phyloP scores from a whole-genome alignment of 257 asterid genomes.

The Nicotiana knightiana region DNA sequence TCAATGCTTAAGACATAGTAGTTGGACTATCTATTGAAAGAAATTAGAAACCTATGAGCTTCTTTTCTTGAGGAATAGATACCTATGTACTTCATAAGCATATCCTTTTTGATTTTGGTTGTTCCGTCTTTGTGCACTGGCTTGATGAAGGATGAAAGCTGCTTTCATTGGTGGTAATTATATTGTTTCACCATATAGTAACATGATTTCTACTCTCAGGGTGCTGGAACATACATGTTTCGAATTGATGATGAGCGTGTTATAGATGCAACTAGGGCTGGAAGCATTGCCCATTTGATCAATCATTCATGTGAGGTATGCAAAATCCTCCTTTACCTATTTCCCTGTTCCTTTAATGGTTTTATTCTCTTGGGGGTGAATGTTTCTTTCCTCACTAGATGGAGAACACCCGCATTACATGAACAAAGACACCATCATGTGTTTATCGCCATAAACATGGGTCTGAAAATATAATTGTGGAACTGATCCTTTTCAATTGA shows the following conservation, averaged over 20 bases:
- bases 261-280: slow-evolving; percentile 94
- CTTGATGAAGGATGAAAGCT: not conserved
- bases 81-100: not conserved
- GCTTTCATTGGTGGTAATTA: not conserved
- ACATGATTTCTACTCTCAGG: slow-evolving; percentile 41
- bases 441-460: not conserved
- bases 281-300: slow-evolving; percentile 95
- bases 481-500: not conserved
- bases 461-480: not conserved
- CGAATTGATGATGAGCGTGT: slow-evolving; percentile 87
- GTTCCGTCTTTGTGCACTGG: slow-evolving; percentile 12
- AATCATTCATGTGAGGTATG: slow-evolving; percentile 98
- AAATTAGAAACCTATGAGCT: not conserved
- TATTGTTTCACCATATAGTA: not conserved
- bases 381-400: not conserved
- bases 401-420: not conserved
- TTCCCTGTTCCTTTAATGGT: slow-evolving; percentile 4
- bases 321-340: not conserved
- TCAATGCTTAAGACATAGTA: not conserved
- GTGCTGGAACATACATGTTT: slow-evolving; percentile 99
- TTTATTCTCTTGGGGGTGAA: not conserved
- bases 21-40: not conserved
- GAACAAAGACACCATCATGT: not conserved
- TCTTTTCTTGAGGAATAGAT: not conserved
- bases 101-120: not conserved